Evolutionary conservation across 176 grass and related monocot species (phyloP).

Genomic region (Zizania latifolia): DNA sequence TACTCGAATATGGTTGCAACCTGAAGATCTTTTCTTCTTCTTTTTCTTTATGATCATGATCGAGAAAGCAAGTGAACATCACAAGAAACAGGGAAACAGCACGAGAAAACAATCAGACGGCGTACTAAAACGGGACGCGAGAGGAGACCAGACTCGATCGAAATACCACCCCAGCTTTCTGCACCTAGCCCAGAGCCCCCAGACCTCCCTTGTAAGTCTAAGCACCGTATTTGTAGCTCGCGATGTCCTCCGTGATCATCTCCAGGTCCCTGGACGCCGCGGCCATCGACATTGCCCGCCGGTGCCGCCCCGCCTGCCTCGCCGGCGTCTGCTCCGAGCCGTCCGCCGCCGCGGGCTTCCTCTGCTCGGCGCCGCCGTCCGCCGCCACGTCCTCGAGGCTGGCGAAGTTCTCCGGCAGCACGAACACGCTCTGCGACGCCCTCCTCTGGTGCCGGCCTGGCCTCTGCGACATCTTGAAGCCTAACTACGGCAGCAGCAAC

Average conservation of each 20-base stretch:
- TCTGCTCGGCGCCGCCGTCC: slow-evolving; percentile 36
- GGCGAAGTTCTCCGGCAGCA: slow-evolving; percentile 82
- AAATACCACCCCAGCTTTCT: neutral
- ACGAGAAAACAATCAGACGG: neutral
- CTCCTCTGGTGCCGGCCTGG: slow-evolving; percentile 72
- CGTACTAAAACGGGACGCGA: neutral
- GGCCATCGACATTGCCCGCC: slow-evolving; percentile 54
- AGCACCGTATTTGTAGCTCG: slow-evolving; percentile 43
- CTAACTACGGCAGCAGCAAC: neutral
- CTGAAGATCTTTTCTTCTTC: neutral
- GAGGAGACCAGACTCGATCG: neutral
- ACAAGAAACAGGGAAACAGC: slow-evolving; percentile 6
- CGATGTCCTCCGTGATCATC: slow-evolving; percentile 48
- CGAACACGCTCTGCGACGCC: slow-evolving; percentile 79
- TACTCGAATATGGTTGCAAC: neutral
- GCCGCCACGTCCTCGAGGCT: slow-evolving; percentile 44
- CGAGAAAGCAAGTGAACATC: neutral
- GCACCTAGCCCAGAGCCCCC: slow-evolving; percentile 28
- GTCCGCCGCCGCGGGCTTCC: slow-evolving; percentile 43
- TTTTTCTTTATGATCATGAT: slow-evolving; percentile 33
- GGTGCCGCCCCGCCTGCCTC: slow-evolving; percentile 41
- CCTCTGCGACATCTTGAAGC: slow-evolving; percentile 52
- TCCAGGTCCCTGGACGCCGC: slow-evolving; percentile 48
- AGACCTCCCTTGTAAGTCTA: neutral
- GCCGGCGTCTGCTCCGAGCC: slow-evolving; percentile 35